A percentile compares a stretch with the other conserved stretches of the same genome.
These are phyloP conservation scores for Bifiguratus adelaidae DNA, from an alignment of 192 early-diverging fungal species.

Conservation along the genomic window DNA sequence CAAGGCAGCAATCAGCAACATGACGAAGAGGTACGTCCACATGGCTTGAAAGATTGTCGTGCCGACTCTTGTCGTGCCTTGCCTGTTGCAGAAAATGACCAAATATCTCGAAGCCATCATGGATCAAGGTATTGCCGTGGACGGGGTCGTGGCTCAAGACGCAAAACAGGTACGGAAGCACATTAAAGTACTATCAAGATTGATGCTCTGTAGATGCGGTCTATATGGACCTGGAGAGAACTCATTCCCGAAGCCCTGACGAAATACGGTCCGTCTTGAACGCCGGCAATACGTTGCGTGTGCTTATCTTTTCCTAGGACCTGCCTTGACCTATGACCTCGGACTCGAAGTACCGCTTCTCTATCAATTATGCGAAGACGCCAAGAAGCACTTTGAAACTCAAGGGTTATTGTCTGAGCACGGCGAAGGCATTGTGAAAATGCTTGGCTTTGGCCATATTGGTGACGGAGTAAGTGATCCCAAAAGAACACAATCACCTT, in stretches of 20 bases:
- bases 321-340: slow-evolving; percentile 92
- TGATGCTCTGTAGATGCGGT: slow-evolving; percentile 43
- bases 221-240: slow-evolving; percentile 86
- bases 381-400: slow-evolving; percentile 45
- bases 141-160: slow-evolving; percentile 87
- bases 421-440: slow-evolving; percentile 23
- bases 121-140: slow-evolving; percentile 51
- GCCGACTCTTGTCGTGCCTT: too few relatives aligned
- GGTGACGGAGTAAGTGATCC: slow-evolving; percentile 77
- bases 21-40: slow-evolving; percentile 52
- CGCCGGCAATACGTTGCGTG: too few relatives aligned
- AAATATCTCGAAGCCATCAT: slow-evolving; percentile 64
- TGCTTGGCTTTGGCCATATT: slow-evolving; percentile 88
- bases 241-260: slow-evolving; percentile 83
- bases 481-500: neutral
- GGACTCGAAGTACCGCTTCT: slow-evolving; percentile 74
- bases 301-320: too few relatives aligned
- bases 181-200: neutral
- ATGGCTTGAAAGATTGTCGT: too few relatives aligned
- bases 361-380: slow-evolving; percentile 71
- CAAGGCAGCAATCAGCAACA: slow-evolving; percentile 84
- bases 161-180: slow-evolving; percentile 12
- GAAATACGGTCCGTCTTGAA: slow-evolving; percentile 74
- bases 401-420: slow-evolving; percentile 30
- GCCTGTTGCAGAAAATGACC: slow-evolving; percentile 58